phyloP scores from a whole-genome alignment of 257 asterid genomes.

The Solanum medicagineum region DNA sequence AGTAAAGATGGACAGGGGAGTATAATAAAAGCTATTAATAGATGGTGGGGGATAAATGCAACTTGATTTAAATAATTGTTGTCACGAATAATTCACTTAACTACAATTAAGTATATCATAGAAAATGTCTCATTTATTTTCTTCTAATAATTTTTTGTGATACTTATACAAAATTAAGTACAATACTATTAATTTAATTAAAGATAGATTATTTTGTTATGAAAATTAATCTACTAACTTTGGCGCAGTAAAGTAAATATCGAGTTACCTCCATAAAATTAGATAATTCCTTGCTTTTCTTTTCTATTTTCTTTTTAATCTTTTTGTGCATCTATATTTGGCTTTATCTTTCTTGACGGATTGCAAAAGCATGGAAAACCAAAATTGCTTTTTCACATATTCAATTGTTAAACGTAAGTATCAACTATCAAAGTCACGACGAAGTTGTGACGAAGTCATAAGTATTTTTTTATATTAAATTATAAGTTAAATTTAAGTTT shows the following conservation, averaged over 20 bases:
- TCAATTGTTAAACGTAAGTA: not conserved
- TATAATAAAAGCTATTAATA: too few relatives aligned
- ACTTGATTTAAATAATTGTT: too few relatives aligned
- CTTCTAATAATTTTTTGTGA: not conserved
- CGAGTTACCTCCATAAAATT: not conserved
- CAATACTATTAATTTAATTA: not conserved
- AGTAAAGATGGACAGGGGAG: too few relatives aligned
- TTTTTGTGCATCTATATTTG: not conserved
- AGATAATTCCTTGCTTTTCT: too few relatives aligned
- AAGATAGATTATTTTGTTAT: not conserved
- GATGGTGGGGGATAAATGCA: too few relatives aligned
- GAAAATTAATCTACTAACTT: not conserved
- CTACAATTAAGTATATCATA: not conserved
- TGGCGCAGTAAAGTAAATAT: not conserved
- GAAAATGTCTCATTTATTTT: not conserved
- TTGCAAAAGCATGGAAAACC: not conserved
- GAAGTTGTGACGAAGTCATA: accelerated
- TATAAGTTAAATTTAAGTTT: accelerated
- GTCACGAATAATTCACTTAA: not conserved
- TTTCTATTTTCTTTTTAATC: too few relatives aligned
- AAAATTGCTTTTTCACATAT: not conserved
- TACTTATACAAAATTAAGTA: not conserved
- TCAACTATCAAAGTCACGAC: too few relatives aligned
- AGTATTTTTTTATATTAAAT: not conserved
- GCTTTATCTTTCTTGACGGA: not conserved